These are phyloP conservation scores for Yamadazyma sp. DNA, from an alignment of 805 yeast genomes.

Conservation along the genomic window DNA sequence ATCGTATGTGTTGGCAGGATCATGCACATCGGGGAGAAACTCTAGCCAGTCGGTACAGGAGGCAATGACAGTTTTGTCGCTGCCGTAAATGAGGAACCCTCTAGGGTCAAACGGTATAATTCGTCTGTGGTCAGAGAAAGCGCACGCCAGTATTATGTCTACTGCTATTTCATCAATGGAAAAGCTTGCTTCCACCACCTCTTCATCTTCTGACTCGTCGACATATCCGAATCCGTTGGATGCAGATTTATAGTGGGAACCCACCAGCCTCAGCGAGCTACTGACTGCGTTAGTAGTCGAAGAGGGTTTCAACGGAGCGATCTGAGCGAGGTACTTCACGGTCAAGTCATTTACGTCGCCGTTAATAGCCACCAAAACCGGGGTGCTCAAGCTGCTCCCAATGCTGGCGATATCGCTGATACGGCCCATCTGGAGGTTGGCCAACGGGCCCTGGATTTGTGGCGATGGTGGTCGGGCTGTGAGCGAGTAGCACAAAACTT, in stretches of 20 bases:
- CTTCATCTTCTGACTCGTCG: constrained; percentile 3
- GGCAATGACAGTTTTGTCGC: constrained; percentile 14
- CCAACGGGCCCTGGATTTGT: constrained; percentile 25
- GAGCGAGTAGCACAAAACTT: background rate
- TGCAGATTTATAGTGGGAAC: too few relatives aligned
- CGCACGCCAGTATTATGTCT: constrained; percentile 17
- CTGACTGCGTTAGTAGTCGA: too few relatives aligned
- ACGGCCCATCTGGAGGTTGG: constrained; percentile 8
- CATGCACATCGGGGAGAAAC: constrained; percentile 5
- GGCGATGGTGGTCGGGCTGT: background rate
- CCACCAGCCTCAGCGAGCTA: too few relatives aligned
- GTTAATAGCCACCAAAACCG: constrained; percentile 18
- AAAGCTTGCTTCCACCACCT: background rate
- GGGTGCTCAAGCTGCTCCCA: constrained; percentile 15
- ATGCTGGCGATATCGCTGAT: constrained; percentile 17
- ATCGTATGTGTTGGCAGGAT: background rate
- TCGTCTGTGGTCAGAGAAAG: constrained; percentile 1
- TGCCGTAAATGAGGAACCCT: constrained; percentile 9
- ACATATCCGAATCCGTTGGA: constrained; percentile 9
- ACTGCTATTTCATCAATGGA: constrained; percentile 9
- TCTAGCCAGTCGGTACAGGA: constrained; percentile 20
- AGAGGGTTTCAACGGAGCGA: constrained; percentile 28
- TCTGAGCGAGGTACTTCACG: constrained; percentile 23
- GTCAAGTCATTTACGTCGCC: constrained; percentile 9
- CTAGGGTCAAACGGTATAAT: constrained; percentile 6